These are phyloP conservation scores for Leucocoprinus birnbaumii DNA, from an alignment of 768 basidiomycete species.

Conservation along the genomic window DNA sequence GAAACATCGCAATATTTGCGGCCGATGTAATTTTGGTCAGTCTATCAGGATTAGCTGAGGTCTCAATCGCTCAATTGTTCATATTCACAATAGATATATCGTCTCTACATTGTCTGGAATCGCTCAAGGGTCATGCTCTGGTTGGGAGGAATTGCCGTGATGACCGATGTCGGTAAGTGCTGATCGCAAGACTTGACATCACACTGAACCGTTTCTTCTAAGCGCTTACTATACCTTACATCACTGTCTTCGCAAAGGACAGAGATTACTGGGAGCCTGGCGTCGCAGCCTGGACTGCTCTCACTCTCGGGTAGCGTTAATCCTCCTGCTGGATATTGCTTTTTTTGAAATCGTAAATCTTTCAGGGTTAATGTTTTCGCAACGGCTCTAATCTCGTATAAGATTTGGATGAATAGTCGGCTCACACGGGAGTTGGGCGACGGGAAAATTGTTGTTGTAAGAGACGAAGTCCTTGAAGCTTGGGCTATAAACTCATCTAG, in stretches of 20 bases:
- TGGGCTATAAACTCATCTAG: background rate
- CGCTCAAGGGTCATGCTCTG: background rate
- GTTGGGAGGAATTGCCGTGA: background rate
- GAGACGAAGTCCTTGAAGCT: background rate
- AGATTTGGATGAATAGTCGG: background rate
- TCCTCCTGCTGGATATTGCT: too few species aligned
- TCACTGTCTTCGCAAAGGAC: background rate
- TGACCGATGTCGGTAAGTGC: background rate
- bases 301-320: background rate
- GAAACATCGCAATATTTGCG: background rate
- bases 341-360: too few species aligned
- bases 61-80: background rate
- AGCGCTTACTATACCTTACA: background rate
- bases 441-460: background rate
- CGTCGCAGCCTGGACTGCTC: too few species aligned
- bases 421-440: background rate
- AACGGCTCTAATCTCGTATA: background rate
- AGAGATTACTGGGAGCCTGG: background rate
- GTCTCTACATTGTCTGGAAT: conserved; percentile 6
- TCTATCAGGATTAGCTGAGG: background rate
- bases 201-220: too few species aligned
- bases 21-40: conserved; percentile 3
- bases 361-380: too few species aligned
- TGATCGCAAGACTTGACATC: too few species aligned
- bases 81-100: background rate